These are phyloP conservation scores for Aspergillus carbonarius DNA, from an alignment of 2,329 filamentous ascomycete species.

Conservation along the genomic window DNA sequence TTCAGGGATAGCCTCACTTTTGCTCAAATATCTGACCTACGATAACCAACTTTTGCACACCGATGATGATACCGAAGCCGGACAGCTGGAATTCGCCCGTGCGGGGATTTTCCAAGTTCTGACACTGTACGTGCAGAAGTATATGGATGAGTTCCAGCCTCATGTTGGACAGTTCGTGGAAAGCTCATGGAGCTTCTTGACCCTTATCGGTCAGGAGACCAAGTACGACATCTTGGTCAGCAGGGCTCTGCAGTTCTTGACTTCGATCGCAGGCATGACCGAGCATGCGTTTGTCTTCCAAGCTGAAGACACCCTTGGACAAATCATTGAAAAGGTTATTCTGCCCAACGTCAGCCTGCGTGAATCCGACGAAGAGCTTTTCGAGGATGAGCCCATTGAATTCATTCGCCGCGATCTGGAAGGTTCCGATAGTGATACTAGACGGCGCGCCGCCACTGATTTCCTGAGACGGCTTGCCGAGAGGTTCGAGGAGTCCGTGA, in stretches of 20 bases:
- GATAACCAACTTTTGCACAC: constrained; percentile 79
- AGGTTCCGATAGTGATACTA: constrained; percentile 92
- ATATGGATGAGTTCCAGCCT: constrained; percentile 85
- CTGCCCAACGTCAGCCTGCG: constrained; percentile 87
- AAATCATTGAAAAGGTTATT: constrained; percentile 94
- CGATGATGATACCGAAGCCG: constrained; percentile 85
- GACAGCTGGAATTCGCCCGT: constrained; percentile 80
- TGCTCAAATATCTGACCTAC: constrained; percentile 93
- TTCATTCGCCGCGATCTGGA: constrained; percentile 95
- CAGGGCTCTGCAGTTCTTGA: constrained; percentile 91
- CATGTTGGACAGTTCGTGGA: constrained; percentile 82
- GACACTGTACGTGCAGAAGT: constrained; percentile 90
- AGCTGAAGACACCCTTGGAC: constrained; percentile 71
- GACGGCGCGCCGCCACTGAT: constrained; percentile 87
- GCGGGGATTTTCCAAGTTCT: constrained; percentile 90
- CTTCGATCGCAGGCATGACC: constrained; percentile 75
- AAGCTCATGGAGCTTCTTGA: constrained; percentile 88
- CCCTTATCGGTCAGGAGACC: constrained; percentile 78
- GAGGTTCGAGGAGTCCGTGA: constrained; percentile 82
- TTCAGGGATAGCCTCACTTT: constrained; percentile 68
- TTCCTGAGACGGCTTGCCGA: constrained; percentile 87
- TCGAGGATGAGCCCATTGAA: constrained; percentile 98
- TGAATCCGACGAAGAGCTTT: constrained; percentile 91
- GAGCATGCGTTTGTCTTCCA: constrained; percentile 85
- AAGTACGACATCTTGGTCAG: constrained; percentile 95